These are phyloP conservation scores for Drechslera avenae DNA, from an alignment of 2,329 filamentous ascomycete species.

Conservation along the genomic window DNA sequence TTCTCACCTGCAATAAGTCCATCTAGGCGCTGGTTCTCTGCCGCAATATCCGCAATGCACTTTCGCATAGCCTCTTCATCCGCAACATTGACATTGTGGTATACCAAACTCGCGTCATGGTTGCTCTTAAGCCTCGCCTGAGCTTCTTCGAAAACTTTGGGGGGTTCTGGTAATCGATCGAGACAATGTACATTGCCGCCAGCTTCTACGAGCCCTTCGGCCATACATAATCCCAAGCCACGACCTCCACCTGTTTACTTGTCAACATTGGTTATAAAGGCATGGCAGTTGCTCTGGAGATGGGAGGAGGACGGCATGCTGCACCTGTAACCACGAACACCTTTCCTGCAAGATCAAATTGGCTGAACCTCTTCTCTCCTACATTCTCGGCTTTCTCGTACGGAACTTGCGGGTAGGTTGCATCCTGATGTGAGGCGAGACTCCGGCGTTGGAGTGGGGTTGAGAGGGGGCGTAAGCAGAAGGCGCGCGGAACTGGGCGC, in stretches of 20 bases:
- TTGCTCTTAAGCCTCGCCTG: conserved; percentile 64
- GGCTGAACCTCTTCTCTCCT: conserved; percentile 24
- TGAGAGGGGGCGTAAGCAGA: conserved; percentile 9
- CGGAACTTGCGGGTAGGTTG: conserved; percentile 19
- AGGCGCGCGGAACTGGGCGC: conserved; percentile 5
- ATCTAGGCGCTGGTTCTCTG: conserved; percentile 72
- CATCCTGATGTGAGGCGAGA: conserved; percentile 15
- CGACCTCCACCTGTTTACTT: conserved; percentile 65
- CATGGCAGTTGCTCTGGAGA: conserved; percentile 26
- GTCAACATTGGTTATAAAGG: conserved; percentile 39
- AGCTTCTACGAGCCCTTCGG: conserved; percentile 74
- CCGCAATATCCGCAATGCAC: conserved; percentile 70
- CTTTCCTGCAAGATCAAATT: conserved; percentile 39
- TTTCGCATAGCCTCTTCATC: conserved; percentile 69
- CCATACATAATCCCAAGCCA: conserved; percentile 72
- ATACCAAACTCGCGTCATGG: conserved; percentile 68
- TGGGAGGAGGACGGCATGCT: conserved; percentile 66
- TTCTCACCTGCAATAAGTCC: conserved; percentile 67
- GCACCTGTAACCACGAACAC: conserved; percentile 62
- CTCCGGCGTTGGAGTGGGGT: conserved; percentile 11
- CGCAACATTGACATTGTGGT: conserved; percentile 79
- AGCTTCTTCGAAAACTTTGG: conserved; percentile 65
- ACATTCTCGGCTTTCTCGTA: conserved; percentile 27
- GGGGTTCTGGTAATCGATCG: conserved; percentile 63
- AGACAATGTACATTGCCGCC: conserved; percentile 73